Percentiles rank a stretch among this genome's conserved stretches.
Evolutionary conservation across 1,284 basidiomycete species (phyloP).

Genomic region (Malassezia globosa): DNA sequence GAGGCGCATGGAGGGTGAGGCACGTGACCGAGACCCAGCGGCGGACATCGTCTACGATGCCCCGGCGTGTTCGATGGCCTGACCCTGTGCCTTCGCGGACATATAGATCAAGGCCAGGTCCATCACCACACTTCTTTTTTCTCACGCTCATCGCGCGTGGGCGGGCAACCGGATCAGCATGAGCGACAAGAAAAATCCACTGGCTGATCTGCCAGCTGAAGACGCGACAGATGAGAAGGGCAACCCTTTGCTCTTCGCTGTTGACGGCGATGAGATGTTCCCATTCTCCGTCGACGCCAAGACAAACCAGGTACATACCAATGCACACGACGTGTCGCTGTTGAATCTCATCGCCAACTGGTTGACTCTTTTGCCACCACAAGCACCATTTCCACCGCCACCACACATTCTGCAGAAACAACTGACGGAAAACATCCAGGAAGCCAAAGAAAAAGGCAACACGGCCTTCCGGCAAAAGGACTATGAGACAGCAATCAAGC

Average conservation of each 20-base stretch:
- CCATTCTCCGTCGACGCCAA: conserved; percentile 7
- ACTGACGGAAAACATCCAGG: conserved; percentile 33
- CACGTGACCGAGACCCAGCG: no score
- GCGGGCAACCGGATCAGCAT: no score
- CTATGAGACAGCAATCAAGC: conserved; percentile 63
- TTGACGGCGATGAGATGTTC: conserved; percentile 7
- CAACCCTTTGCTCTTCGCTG: conserved; percentile 11
- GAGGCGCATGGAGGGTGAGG: no score
- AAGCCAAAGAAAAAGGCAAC: conserved; percentile 44
- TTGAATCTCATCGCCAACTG: conserved; percentile 43
- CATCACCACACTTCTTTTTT: no score
- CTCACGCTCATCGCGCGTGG: no score
- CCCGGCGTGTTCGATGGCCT: no score
- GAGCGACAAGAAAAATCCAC: no score
- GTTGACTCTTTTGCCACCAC: conserved; percentile 30
- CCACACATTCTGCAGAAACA: conserved; percentile 43
- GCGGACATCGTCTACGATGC: no score
- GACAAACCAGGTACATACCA: conserved; percentile 10
- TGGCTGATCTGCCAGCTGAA: conserved; percentile 6
- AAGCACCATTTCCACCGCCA: conserved; percentile 41
- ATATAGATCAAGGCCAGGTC: no score
- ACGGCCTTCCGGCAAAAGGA: conserved; percentile 48
- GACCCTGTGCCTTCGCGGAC: no score
- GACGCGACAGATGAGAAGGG: neutral
- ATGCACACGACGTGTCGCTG: conserved; percentile 33